Percentiles rank a stretch among this genome's conserved stretches.
phyloP scores from a whole-genome alignment of 2,329 filamentous ascomycete species.

The Neofusicoccum kwambonambiense region DNA sequence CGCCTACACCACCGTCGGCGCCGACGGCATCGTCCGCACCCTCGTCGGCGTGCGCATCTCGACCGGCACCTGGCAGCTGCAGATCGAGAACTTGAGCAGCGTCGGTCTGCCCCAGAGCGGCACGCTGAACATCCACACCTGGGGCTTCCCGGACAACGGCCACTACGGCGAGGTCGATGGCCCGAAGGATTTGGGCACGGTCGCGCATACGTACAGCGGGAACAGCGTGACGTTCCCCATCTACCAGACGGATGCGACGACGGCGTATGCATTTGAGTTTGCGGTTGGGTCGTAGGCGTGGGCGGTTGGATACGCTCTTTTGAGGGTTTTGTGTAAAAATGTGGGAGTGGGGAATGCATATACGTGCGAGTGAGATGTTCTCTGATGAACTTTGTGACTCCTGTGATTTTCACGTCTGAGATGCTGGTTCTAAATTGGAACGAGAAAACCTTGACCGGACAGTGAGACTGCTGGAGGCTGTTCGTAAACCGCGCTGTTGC shows the following conservation, averaged over 20 bases:
- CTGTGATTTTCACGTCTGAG: too few species aligned
- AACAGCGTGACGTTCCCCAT: not conserved
- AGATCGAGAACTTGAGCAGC: conserved; percentile 32
- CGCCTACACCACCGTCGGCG: conserved; percentile 38
- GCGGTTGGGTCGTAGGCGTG: not conserved
- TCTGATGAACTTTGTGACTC: too few species aligned
- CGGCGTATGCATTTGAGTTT: conserved; percentile 1
- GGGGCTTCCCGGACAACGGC: conserved; percentile 20
- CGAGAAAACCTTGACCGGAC: too few species aligned
- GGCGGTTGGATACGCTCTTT: too few species aligned
- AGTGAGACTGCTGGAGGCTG: too few species aligned
- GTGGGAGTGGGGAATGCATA: too few species aligned
- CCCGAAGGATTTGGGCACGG: conserved; percentile 13
- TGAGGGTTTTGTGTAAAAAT: too few species aligned
- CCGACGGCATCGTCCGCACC: conserved; percentile 32
- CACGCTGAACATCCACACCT: conserved; percentile 1
- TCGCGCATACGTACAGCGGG: not conserved
- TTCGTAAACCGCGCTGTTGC: too few species aligned
- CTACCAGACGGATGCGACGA: not conserved
- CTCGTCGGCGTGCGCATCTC: conserved; percentile 35
- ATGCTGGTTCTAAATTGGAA: too few species aligned
- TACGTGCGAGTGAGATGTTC: too few species aligned
- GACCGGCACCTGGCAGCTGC: conserved; percentile 36
- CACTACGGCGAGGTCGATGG: conserved; percentile 9
- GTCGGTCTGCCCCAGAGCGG: conserved; percentile 31